These are phyloP conservation scores for Mortierella hygrophila DNA, from an alignment of 192 early-diverging fungal genomes.

Conservation along the genomic window DNA sequence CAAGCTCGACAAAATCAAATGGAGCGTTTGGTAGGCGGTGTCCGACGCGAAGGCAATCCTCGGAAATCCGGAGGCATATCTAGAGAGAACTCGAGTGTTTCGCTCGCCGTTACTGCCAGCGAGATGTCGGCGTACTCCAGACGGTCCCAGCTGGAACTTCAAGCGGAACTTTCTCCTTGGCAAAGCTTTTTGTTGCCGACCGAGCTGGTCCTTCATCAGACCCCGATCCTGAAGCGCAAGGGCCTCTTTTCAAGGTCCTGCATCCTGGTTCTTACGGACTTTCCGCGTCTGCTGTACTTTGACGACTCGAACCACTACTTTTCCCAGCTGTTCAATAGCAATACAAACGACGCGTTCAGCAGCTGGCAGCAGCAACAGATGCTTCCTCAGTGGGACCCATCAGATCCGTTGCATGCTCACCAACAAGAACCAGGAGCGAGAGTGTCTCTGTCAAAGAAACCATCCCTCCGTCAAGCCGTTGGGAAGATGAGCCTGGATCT, in stretches of 20 bases:
- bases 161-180: conserved; percentile 43
- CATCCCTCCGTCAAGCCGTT: conserved; percentile 16
- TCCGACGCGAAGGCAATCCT: neutral
- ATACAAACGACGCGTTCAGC: conserved; percentile 37
- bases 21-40: neutral
- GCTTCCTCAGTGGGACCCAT: conserved; percentile 13
- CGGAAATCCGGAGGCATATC: conserved; percentile 4
- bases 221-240: conserved; percentile 69
- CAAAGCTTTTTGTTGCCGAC: conserved; percentile 59
- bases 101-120: conserved; percentile 39
- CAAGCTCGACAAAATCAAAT: neutral
- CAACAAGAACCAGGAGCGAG: neutral
- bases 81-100: conserved; percentile 41
- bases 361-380: conserved; percentile 38
- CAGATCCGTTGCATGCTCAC: neutral
- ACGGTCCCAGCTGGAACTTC: conserved; percentile 21
- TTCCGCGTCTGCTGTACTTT: conserved; percentile 74
- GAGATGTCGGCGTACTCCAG: conserved; percentile 37
- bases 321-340: conserved; percentile 45
- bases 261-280: conserved; percentile 76
- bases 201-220: conserved; percentile 73
- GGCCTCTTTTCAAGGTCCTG: conserved; percentile 69
- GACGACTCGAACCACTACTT: conserved; percentile 63
- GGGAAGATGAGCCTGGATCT: conserved; percentile 1
- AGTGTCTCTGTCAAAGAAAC: neutral